Base-by-base conservation (phyloP, 768 basidiomycete species). In the Suillus variegatus region DNA sequence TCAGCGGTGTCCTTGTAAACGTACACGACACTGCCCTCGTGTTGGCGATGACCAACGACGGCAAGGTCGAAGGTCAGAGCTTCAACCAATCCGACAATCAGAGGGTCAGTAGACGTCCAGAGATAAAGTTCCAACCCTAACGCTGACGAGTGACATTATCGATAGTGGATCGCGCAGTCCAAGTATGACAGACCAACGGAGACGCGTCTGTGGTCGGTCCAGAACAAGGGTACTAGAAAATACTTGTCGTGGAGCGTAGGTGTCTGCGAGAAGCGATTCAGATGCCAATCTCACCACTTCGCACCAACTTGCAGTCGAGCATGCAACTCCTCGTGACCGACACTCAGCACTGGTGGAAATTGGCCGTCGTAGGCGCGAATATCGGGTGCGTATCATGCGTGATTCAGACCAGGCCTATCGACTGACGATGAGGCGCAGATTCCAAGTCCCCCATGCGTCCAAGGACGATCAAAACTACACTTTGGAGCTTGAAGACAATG, bases 121-220 rank as follows among this genome's bases (percentile, higher is more conserved):
- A 28, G 49, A 16, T 9, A 14, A 16, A 8, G 3, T 4, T 8
- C 25, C 3, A 1, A 28, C 49, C 22, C 7, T 16, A 25, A 8
- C 7, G 14, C 49, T 51, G 14, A 51, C 49, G 7, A 51, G 49
- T 9, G 8, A 16, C 9, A 28, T 16, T 16, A 28, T 32, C 32
- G 0, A 51, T 51, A 51, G 49, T 51, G 49, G 47, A 7, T 2
- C 0, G 47, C 2, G 13, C 2, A 13, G 2, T 4, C 0, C 9
- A 13, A 2, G 1, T 22, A 47, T 13, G 10, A 20, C 6, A 16
- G 0, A 6, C 0, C 0, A 18, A 7, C 6, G 0, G 0, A 3
- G 0, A 7, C 0, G 18, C 3, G 9, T 44, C 4, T 44, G 8
- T 3, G 2, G 20, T 4, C 44, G 20, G 13, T 22, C 47, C 2